Evolutionary conservation across 495 filamentous ascomycete species (phyloP).

Genomic region (Lepraria neglecta): DNA sequence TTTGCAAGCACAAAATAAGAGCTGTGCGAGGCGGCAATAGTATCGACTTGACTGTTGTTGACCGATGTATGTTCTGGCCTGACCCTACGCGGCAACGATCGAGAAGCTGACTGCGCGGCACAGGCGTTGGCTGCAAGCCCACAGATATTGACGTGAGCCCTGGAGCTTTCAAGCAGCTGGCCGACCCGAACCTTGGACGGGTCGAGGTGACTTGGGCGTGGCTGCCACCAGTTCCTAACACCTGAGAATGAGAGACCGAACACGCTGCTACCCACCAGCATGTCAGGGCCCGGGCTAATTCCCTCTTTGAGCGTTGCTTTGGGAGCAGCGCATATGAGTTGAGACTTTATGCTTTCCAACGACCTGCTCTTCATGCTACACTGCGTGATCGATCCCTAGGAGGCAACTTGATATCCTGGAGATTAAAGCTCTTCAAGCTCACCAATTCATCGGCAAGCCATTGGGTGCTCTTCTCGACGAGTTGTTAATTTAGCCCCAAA

Average conservation of each 20-base stretch:
- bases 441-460: too few species aligned
- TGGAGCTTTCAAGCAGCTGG: constrained; percentile 54
- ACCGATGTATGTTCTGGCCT: constrained; percentile 50
- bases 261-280: too few species aligned
- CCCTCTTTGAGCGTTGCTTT: too few species aligned
- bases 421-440: too few species aligned
- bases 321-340: too few species aligned
- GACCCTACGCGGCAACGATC: background rate
- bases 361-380: too few species aligned
- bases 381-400: too few species aligned
- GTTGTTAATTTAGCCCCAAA: too few species aligned
- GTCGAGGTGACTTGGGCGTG: constrained; percentile 64
- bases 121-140: constrained; percentile 49
- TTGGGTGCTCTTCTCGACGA: too few species aligned
- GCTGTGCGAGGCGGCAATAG: constrained; percentile 47
- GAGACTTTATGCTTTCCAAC: too few species aligned
- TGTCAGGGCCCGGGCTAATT: too few species aligned
- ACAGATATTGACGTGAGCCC: constrained; percentile 63
- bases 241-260: background rate
- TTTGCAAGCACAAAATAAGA: constrained; percentile 61
- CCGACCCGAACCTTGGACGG: constrained; percentile 48
- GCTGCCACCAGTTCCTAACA: constrained; percentile 35
- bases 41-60: constrained; percentile 65
- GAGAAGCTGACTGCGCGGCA: background rate
- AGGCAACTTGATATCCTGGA: too few species aligned